phyloP scores from a whole-genome alignment of 805 yeast species.

The Yarrowia osloensis region DNA sequence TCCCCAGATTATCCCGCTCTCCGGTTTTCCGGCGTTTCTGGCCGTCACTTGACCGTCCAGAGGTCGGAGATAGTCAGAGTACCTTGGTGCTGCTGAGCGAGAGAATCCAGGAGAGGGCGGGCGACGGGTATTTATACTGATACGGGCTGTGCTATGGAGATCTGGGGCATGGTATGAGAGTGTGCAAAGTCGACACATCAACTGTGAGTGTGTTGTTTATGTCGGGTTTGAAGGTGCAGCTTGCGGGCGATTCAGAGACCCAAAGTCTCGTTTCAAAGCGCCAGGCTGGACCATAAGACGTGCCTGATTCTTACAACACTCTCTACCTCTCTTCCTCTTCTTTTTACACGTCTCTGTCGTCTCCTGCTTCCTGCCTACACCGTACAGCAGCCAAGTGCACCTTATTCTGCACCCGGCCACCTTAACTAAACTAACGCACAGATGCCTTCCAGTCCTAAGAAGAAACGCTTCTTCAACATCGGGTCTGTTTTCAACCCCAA shows the following conservation, averaged over 20 bases:
- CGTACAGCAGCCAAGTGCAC: neutral
- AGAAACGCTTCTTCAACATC: conserved; percentile 31
- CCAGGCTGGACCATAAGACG: too few relatives aligned
- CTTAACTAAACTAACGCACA: conserved; percentile 15
- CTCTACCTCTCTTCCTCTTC: neutral
- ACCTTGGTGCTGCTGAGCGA: neutral
- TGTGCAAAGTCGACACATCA: neutral
- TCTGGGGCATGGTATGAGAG: neutral
- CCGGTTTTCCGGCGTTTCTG: neutral
- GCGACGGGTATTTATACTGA: neutral
- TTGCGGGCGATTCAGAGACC: too few relatives aligned
- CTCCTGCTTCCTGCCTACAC: neutral
- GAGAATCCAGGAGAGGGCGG: neutral
- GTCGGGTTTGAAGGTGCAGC: neutral
- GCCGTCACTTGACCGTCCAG: neutral
- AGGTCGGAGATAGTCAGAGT: neutral
- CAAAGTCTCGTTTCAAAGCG: too few relatives aligned
- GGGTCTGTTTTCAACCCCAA: conserved; percentile 30
- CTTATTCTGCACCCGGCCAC: neutral
- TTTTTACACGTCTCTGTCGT: too few relatives aligned
- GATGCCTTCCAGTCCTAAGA: conserved; percentile 31
- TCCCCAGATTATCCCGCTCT: neutral
- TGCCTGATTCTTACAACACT: neutral
- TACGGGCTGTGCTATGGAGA: neutral
- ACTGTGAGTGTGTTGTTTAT: neutral